Conservation (phyloP, 441 rosid genomes). For the Populus tomentosa region DNA sequence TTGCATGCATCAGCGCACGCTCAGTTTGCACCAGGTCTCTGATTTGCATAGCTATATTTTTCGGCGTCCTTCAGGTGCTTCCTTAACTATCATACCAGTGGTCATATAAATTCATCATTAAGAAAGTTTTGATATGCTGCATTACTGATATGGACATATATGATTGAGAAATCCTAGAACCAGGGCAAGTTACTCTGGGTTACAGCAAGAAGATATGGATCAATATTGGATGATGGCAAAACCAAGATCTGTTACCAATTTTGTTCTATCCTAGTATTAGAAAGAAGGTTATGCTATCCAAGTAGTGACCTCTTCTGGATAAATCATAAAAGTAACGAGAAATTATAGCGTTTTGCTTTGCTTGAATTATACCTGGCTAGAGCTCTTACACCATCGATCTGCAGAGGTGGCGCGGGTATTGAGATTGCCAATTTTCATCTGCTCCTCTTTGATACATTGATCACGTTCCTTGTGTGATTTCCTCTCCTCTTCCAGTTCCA, state of each 20-base stretch:
- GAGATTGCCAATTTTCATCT: constrained; percentile 56
- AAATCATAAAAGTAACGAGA: not conserved
- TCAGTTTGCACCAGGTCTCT: not conserved
- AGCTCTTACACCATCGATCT: constrained; percentile 38
- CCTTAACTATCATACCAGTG: not conserved
- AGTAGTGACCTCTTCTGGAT: not conserved
- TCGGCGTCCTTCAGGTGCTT: not conserved
- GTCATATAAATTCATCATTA: not conserved
- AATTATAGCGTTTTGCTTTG: not conserved
- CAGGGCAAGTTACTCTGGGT: not conserved
- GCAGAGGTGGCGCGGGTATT: constrained; percentile 40
- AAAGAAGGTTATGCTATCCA: not conserved
- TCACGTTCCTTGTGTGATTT: constrained; percentile 66
- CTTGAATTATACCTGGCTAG: constrained; percentile 48
- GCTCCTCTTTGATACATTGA: constrained; percentile 64
- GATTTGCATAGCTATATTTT: not conserved
- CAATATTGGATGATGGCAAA: not conserved
- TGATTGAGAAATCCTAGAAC: not conserved
- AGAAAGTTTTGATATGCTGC: not conserved
- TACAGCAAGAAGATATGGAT: not conserved
- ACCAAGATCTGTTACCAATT: not conserved
- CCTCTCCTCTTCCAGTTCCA: constrained; percentile 81
- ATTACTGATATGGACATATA: not conserved
- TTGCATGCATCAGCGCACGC: not conserved
- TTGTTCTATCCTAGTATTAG: not conserved